Percentiles rank a stretch among this genome's conserved stretches.
Evolutionary conservation across 441 rosid species (phyloP).

Genomic region (Pelargonium citronellum): DNA sequence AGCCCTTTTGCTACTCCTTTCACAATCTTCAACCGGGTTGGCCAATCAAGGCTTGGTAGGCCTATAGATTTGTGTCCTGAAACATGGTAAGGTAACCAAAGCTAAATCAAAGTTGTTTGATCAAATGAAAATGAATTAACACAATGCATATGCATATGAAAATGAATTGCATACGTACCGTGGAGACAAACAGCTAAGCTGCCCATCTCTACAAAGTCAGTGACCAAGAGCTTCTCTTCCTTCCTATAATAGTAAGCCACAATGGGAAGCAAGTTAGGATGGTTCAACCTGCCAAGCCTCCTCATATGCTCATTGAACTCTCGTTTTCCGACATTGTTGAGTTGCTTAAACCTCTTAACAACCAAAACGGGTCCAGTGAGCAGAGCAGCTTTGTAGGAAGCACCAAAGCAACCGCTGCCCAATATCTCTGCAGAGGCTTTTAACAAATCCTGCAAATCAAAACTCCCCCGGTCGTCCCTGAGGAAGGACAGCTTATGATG

Average conservation of each 20-base stretch:
- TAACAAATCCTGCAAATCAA: constrained; percentile 71
- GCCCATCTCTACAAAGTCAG: constrained; percentile 49
- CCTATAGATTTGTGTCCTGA: constrained; percentile 54
- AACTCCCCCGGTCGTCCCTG: constrained; percentile 45
- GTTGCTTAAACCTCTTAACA: constrained; percentile 83
- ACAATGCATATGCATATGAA: background rate
- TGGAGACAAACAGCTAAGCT: constrained; percentile 86
- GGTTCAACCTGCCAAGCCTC: constrained; percentile 58
- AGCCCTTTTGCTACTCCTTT: constrained; percentile 74
- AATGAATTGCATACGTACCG: constrained; percentile 30
- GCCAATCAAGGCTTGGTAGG: constrained; percentile 64
- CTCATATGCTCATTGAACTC: constrained; percentile 83
- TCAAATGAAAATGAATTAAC: background rate
- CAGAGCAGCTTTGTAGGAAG: constrained; percentile 72
- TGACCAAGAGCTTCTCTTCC: constrained; percentile 87
- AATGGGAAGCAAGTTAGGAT: constrained; percentile 63
- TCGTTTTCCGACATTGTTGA: constrained; percentile 68
- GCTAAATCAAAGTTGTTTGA: no score
- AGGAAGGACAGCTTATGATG: constrained; percentile 43
- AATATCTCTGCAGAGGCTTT: constrained; percentile 84
- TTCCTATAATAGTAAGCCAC: constrained; percentile 74
- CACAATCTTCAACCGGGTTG: constrained; percentile 52
- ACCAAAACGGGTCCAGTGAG: constrained; percentile 41
- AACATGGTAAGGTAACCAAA: constrained; percentile 10
- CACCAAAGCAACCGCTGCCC: constrained; percentile 93